Base-by-base conservation (phyloP, 75 land plant genomes). In the Isoetes taiwanensis region DNA sequence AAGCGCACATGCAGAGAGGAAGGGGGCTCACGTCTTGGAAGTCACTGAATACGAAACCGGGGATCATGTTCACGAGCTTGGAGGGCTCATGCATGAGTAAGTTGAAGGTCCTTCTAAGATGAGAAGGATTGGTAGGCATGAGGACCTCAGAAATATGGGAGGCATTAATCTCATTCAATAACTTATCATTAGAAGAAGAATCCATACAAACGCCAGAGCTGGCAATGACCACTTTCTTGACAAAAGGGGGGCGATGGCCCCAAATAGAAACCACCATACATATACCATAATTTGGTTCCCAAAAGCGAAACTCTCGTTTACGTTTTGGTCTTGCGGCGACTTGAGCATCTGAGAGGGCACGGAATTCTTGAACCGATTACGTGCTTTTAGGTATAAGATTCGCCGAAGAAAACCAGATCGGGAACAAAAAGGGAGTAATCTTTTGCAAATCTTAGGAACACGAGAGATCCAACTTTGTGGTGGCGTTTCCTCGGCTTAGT, bases 131-230 rank as follows among this genome's bases (percentile, higher is more conserved):
- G n/a, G 5, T 4, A 5, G 50, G 50, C 12, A 46, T 46, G 25
- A 46, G 16, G 23, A 46, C 50, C 16, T 46, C 12, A 46, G 16
- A 23, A 23, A 46, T 46, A 23, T 46, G 50, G 12, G n/a, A 19
- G 4, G 50, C 50, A 46, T 46, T 46, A 23, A 46, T 19, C 50
- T 46, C 50, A 8, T 46, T 46, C n/a, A 46, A 23, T 19, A 46
- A 3, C 19, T 8, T 6, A n/a, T 46, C 50, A 23, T 46, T 46
- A 4, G 12, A 19, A 3, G 50, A 46, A 16, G 50, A 23, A 46
- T 19, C 50, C 39, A 37, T 37, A 14, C 39, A 37, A 14, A 37
- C 14, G 16, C 50, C 50, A 8, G 50, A 46, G 50, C 50, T 46
- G 25, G 16, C 50, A 46, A 46, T 46, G 25, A 46, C 50, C 50